These are phyloP conservation scores for Yamadazyma nakazawae DNA, from an alignment of 805 yeast species.

Conservation along the genomic window DNA sequence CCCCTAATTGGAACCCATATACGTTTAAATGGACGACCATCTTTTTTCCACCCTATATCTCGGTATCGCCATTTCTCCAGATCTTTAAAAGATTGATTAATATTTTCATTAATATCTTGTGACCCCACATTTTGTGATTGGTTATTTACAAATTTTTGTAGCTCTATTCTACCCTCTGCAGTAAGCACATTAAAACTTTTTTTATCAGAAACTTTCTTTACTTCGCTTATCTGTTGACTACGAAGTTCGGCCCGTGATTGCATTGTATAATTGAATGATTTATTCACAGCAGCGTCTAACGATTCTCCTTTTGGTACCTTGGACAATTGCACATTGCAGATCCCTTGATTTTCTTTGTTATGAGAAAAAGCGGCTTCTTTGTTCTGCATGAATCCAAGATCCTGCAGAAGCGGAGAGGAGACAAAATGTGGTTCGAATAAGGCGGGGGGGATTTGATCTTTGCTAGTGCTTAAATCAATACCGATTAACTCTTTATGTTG, in stretches of 20 bases:
- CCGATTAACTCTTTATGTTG: not conserved
- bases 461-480: not conserved
- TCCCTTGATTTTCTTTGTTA: not conserved
- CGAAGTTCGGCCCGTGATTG: not conserved
- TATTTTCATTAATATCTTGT: not conserved
- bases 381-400: not conserved
- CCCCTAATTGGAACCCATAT: conserved; percentile 49
- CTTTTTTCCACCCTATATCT: conserved; percentile 26
- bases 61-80: conserved; percentile 11
- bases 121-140: not conserved
- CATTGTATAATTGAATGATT: not conserved
- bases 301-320: not conserved
- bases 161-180: conserved; percentile 24
- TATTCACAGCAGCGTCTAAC: not conserved
- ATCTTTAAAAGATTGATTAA: not conserved
- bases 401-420: not conserved
- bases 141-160: conserved; percentile 18
- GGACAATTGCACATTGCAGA: not conserved
- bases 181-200: conserved; percentile 26
- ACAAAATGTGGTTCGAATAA: not conserved
- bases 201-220: not conserved
- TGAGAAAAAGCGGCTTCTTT: not conserved
- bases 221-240: not conserved
- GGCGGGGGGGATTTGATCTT: not conserved
- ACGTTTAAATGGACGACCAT: conserved; percentile 42